phyloP scores from a whole-genome alignment of 176 grass and related monocot genomes.

The Eleusine coracana region DNA sequence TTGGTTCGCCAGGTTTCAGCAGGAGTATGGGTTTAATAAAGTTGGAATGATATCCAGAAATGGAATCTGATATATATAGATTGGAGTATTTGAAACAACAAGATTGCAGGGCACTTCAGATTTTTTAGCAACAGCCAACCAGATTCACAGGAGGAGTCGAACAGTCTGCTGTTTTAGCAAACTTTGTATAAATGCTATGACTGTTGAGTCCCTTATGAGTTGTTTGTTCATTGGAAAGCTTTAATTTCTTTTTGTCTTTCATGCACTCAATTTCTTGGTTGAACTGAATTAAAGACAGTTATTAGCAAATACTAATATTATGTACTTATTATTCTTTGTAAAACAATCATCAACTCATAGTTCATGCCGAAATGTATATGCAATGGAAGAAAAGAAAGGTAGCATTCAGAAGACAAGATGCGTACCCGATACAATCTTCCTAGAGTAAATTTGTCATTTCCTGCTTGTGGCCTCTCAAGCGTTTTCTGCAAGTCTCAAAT shows the following conservation, averaged over 20 bases:
- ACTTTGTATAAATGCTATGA: background rate
- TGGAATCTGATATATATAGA: background rate
- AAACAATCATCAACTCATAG: background rate
- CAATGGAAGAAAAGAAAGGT: constrained; percentile 69
- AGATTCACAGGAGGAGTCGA: background rate
- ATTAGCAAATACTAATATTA: constrained; percentile 11
- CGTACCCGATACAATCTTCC: constrained; percentile 65
- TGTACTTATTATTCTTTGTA: constrained; percentile 11
- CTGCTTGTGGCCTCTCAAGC: constrained; percentile 53
- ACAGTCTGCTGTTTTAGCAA: background rate
- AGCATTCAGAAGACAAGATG: constrained; percentile 51
- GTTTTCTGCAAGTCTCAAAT: constrained; percentile 56
- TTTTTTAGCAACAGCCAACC: background rate
- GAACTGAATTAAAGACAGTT: background rate
- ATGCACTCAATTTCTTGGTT: background rate
- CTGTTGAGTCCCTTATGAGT: background rate
- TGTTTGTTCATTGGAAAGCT: constrained; percentile 20
- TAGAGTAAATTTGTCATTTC: constrained; percentile 59
- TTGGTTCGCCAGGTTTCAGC: background rate
- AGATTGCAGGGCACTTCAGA: background rate
- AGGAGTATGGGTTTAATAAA: background rate
- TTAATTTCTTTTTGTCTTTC: background rate
- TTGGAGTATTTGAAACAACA: background rate
- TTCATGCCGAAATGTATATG: background rate
- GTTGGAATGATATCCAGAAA: background rate